Percentiles rank a stretch among this genome's conserved stretches.
Evolutionary conservation across 2,329 filamentous ascomycete genomes (phyloP).

Genomic region (Pyrenochaeta sp.): DNA sequence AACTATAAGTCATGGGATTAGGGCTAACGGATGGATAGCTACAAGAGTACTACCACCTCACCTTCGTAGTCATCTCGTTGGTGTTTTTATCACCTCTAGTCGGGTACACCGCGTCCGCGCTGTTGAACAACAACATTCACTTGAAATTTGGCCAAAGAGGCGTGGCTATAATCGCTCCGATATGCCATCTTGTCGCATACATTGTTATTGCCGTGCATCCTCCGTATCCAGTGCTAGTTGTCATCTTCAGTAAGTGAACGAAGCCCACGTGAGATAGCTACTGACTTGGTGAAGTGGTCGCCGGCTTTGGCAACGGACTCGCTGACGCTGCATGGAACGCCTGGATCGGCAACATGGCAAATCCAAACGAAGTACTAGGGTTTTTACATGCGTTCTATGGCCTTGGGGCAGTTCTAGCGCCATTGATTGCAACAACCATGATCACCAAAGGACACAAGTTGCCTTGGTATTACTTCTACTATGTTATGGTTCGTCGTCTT

Average conservation of each 20-base stretch:
- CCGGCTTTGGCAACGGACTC: conserved; percentile 76
- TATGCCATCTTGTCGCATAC: conserved; percentile 71
- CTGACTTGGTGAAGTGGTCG: conserved; percentile 53
- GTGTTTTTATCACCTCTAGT: conserved; percentile 72
- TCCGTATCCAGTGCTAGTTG: conserved; percentile 71
- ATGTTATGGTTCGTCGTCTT: conserved; percentile 68
- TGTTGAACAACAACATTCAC: conserved; percentile 72
- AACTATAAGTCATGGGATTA: background rate
- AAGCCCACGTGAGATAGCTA: background rate
- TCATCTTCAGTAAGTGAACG: conserved; percentile 59
- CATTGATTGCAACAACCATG: conserved; percentile 76
- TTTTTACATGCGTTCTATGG: conserved; percentile 78
- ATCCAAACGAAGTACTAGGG: conserved; percentile 77
- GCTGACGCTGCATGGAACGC: conserved; percentile 67
- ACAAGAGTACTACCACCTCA: conserved; percentile 68
- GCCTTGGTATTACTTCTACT: conserved; percentile 79
- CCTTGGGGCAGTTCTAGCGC: conserved; percentile 73
- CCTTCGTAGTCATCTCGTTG: conserved; percentile 70
- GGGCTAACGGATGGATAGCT: conserved; percentile 52
- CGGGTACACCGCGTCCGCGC: conserved; percentile 70
- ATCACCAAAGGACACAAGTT: conserved; percentile 66
- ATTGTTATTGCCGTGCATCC: conserved; percentile 72
- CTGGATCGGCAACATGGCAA: conserved; percentile 75
- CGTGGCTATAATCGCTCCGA: conserved; percentile 71
- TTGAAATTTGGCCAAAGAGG: conserved; percentile 73